phyloP scores from a whole-genome alignment of 169 alveolate genomes.

The Cryptosporidium sp. region DNA sequence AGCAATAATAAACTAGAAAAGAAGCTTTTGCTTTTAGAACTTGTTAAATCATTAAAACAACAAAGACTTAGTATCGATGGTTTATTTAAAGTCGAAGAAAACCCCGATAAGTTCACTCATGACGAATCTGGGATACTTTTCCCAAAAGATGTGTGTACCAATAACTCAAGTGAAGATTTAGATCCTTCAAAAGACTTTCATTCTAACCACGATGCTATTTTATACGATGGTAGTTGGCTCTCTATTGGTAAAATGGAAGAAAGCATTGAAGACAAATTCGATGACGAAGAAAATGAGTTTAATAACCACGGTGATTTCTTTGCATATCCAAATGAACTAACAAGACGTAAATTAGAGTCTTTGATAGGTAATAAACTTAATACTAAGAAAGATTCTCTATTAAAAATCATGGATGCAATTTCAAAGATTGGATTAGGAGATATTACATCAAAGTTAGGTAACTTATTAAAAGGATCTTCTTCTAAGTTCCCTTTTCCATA shows the following conservation, averaged over 20 bases:
- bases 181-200: not conserved
- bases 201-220: not conserved
- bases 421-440: slow-evolving; percentile 71
- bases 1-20: slow-evolving; percentile 11
- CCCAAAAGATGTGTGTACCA: not conserved
- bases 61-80: slow-evolving; percentile 20
- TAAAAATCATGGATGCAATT: slow-evolving; percentile 56
- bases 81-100: slow-evolving; percentile 20
- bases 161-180: not conserved
- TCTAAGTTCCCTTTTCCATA: slow-evolving; percentile 90
- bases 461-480: slow-evolving; percentile 55
- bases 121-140: slow-evolving; percentile 1
- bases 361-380: slow-evolving; percentile 82
- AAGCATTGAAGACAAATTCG: not conserved
- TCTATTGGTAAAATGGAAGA: slow-evolving; percentile 41
- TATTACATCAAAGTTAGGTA: slow-evolving; percentile 57
- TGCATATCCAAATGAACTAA: slow-evolving; percentile 80
- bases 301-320: slow-evolving; percentile 41
- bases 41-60: slow-evolving; percentile 23
- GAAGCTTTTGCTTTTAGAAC: slow-evolving; percentile 18
- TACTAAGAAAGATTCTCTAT: slow-evolving; percentile 56
- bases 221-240: slow-evolving; percentile 59
- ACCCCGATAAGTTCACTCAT: not conserved
- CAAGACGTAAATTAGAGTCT: slow-evolving; percentile 78
- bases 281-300: slow-evolving; percentile 7